These are phyloP conservation scores for Kalmusia sp. DNA, from an alignment of 2,329 filamentous ascomycete genomes.

Conservation along the genomic window DNA sequence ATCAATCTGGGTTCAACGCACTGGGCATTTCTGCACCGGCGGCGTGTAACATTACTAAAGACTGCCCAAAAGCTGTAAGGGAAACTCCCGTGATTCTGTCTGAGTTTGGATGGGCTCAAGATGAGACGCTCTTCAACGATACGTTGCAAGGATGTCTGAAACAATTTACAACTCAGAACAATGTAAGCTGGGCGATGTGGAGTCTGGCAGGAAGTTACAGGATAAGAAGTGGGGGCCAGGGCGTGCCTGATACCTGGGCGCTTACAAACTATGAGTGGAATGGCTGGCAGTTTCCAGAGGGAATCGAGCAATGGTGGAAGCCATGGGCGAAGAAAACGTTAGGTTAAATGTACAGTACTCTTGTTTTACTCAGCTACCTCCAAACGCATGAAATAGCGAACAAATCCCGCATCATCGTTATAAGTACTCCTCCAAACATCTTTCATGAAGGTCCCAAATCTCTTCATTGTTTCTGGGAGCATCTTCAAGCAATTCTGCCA, in stretches of 20 bases:
- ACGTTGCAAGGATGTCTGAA: constrained; percentile 57
- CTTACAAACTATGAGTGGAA: constrained; percentile 56
- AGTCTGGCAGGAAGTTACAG: constrained; percentile 57
- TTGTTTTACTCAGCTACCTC: too few relatives aligned
- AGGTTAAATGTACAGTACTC: background rate
- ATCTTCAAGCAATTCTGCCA: background rate
- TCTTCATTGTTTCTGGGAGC: background rate
- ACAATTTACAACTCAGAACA: constrained; percentile 54
- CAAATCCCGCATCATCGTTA: too few relatives aligned
- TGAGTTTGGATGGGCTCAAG: constrained; percentile 48
- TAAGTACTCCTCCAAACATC: background rate
- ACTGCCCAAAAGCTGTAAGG: constrained; percentile 43
- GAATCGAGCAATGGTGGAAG: constrained; percentile 59
- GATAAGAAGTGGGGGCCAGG: constrained; percentile 54
- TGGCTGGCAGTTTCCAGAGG: constrained; percentile 55
- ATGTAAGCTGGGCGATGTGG: constrained; percentile 60
- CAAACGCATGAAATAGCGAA: too few relatives aligned
- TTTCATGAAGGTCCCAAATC: background rate
- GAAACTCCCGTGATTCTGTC: constrained; percentile 47
- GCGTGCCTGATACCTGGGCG: constrained; percentile 57
- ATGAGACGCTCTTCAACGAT: constrained; percentile 50
- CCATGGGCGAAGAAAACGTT: constrained; percentile 52
- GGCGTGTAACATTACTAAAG: constrained; percentile 44
- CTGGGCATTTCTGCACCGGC: constrained; percentile 43
- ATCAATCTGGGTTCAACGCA: constrained; percentile 60